A percentile compares a stretch with the other conserved stretches of the same genome.
These are phyloP conservation scores for Diaporthe ilicicola DNA, from an alignment of 2,329 filamentous ascomycete genomes.

Conservation along the genomic window DNA sequence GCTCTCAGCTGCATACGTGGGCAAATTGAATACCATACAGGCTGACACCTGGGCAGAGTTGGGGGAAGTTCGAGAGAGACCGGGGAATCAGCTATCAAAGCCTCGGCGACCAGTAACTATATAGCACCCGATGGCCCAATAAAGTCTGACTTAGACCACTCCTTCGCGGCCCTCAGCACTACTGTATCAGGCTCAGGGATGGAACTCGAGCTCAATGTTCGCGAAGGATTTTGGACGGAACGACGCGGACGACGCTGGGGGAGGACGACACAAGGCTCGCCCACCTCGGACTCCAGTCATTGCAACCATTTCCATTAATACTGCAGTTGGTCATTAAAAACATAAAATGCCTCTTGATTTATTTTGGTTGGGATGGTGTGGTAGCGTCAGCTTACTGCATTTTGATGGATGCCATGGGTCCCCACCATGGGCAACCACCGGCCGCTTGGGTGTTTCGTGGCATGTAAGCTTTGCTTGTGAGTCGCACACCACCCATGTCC, in stretches of 20 bases:
- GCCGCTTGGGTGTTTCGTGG: background rate
- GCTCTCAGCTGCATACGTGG: background rate
- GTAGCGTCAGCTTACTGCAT: slow-evolving; percentile 18
- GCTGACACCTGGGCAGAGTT: background rate
- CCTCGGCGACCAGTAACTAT: slow-evolving; percentile 2
- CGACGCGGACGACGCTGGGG: slow-evolving; percentile 4
- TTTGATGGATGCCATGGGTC: background rate
- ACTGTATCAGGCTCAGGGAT: background rate
- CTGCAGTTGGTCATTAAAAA: background rate
- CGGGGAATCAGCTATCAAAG: background rate
- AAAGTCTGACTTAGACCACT: slow-evolving; percentile 1
- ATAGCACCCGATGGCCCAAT: background rate
- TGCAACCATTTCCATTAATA: slow-evolving; percentile 15
- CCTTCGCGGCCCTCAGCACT: background rate
- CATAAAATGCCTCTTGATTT: slow-evolving; percentile 7
- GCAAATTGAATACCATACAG: background rate
- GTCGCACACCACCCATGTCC: background rate
- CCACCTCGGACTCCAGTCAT: slow-evolving; percentile 9
- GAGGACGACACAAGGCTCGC: background rate
- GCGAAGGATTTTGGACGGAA: slow-evolving; percentile 8
- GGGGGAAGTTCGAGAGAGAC: slow-evolving; percentile 7
- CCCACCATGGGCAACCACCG: background rate
- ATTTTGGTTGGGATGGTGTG: slow-evolving; percentile 19
- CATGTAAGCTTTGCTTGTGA: slow-evolving; percentile 11
- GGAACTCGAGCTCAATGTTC: background rate